phyloP scores from a whole-genome alignment of 2,329 filamentous ascomycete species.

The Tolypocladium album region DNA sequence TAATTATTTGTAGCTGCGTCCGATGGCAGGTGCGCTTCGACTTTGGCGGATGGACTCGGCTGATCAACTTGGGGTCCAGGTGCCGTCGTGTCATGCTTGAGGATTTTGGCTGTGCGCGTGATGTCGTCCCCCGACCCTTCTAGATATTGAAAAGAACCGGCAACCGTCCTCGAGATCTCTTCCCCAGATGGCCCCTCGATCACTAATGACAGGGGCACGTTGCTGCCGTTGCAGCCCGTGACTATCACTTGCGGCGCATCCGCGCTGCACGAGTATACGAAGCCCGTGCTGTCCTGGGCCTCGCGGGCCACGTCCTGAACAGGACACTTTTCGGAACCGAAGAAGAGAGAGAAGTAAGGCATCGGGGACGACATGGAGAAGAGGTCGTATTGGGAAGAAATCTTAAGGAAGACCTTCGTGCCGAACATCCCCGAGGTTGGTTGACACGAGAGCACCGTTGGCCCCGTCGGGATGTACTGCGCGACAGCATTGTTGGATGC shows the following conservation, averaged over 20 bases:
- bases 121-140: slow-evolving; percentile 36
- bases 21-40: slow-evolving; percentile 24
- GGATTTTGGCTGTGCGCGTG: slow-evolving; percentile 24
- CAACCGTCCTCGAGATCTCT: slow-evolving; percentile 38
- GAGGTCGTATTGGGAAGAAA: slow-evolving; percentile 67
- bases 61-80: slow-evolving; percentile 25
- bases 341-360: slow-evolving; percentile 55
- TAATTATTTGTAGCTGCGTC: slow-evolving; percentile 32
- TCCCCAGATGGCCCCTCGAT: slow-evolving; percentile 42
- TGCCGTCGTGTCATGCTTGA: slow-evolving; percentile 25
- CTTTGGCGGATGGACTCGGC: slow-evolving; percentile 30
- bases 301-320: slow-evolving; percentile 51
- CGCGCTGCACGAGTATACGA: slow-evolving; percentile 60
- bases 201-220: slow-evolving; percentile 43
- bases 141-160: slow-evolving; percentile 38
- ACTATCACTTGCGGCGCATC: slow-evolving; percentile 54
- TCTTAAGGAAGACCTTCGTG: slow-evolving; percentile 61
- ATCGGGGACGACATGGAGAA: slow-evolving; percentile 41
- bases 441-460: slow-evolving; percentile 57
- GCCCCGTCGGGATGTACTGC: slow-evolving; percentile 51
- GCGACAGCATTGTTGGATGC: slow-evolving; percentile 52
- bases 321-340: slow-evolving; percentile 63
- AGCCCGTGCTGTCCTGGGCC: slow-evolving; percentile 46
- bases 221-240: slow-evolving; percentile 37
- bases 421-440: slow-evolving; percentile 59